A percentile compares a stretch with the other conserved stretches of the same genome.
phyloP scores from a whole-genome alignment of 2,329 filamentous ascomycete species.

The Aureobasidium sp. region DNA sequence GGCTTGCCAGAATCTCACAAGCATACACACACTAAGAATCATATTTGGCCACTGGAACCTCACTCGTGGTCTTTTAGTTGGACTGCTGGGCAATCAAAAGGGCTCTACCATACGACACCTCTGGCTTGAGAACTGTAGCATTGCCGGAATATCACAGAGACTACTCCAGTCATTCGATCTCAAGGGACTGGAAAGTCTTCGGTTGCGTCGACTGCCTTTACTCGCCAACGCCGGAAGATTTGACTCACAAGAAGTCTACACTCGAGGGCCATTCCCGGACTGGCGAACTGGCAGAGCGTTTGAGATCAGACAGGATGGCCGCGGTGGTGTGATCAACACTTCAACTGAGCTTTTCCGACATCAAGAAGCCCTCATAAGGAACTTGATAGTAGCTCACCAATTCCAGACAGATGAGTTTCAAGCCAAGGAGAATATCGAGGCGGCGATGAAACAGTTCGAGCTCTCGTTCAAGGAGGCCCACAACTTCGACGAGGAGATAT shows the following conservation, averaged over 20 bases:
- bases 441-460: not conserved
- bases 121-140: conserved; percentile 38
- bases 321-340: conserved; percentile 15
- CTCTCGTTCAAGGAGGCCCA: conserved; percentile 11
- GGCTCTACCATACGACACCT: conserved; percentile 29
- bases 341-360: not conserved
- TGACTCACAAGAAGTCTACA: conserved; percentile 17
- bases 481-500: conserved; percentile 18
- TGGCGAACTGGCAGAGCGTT: conserved; percentile 18
- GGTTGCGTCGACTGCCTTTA: conserved; percentile 33
- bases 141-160: conserved; percentile 22
- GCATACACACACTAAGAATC: conserved; percentile 36
- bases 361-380: conserved; percentile 17
- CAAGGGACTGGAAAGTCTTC: conserved; percentile 32
- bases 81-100: conserved; percentile 29
- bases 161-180: conserved; percentile 19
- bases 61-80: conserved; percentile 31
- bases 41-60: conserved; percentile 36
- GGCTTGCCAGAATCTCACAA: conserved; percentile 33
- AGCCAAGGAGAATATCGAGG: not conserved
- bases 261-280: conserved; percentile 18
- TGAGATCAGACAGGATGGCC: conserved; percentile 19
- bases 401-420: not conserved
- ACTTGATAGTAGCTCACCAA: not conserved
- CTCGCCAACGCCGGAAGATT: conserved; percentile 14